Conservation (phyloP, 768 basidiomycete species). For the Suillus luteus region DNA sequence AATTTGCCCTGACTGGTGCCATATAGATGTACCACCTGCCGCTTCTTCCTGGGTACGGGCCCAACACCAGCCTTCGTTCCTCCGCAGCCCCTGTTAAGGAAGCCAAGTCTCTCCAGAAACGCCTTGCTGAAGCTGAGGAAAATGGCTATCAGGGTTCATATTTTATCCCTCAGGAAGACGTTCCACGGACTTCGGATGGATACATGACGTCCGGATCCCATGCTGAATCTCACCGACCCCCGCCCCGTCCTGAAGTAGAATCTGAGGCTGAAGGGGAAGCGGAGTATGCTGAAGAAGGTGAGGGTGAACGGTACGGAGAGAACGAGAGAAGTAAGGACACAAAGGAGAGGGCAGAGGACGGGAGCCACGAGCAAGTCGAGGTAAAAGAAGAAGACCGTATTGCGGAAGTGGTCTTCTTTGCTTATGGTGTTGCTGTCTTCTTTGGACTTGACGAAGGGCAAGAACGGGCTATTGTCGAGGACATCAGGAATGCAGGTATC, state of each 20-base stretch:
- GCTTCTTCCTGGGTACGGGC: slow-evolving; percentile 87
- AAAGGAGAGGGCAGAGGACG: slow-evolving; percentile 15
- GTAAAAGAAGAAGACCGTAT: slow-evolving; percentile 47
- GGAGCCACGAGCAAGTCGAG: slow-evolving; percentile 15
- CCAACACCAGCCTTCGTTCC: slow-evolving; percentile 82
- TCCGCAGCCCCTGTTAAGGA: slow-evolving; percentile 58
- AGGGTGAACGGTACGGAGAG: slow-evolving; percentile 7
- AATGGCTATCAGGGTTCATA: slow-evolving; percentile 88
- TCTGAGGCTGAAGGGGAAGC: slow-evolving; percentile 18
- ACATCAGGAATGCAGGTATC: slow-evolving; percentile 71
- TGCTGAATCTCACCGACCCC: slow-evolving; percentile 34
- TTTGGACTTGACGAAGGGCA: slow-evolving; percentile 82
- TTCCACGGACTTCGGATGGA: slow-evolving; percentile 45
- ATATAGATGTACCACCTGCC: slow-evolving; percentile 88
- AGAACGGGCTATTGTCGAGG: slow-evolving; percentile 83
- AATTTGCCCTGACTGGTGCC: slow-evolving; percentile 1
- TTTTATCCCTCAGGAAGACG: slow-evolving; percentile 50
- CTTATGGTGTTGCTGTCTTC: slow-evolving; percentile 91
- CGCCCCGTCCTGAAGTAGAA: slow-evolving; percentile 14
- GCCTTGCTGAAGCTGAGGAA: slow-evolving; percentile 86
- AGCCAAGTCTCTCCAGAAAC: slow-evolving; percentile 61
- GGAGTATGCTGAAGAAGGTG: slow-evolving; percentile 19
- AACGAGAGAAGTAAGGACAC: slow-evolving; percentile 19
- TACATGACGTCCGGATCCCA: slow-evolving; percentile 58
- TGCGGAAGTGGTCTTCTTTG: slow-evolving; percentile 78